Base-by-base conservation (phyloP, 192 early-diverging fungal genomes). In the Radiomyces spectabilis region DNA sequence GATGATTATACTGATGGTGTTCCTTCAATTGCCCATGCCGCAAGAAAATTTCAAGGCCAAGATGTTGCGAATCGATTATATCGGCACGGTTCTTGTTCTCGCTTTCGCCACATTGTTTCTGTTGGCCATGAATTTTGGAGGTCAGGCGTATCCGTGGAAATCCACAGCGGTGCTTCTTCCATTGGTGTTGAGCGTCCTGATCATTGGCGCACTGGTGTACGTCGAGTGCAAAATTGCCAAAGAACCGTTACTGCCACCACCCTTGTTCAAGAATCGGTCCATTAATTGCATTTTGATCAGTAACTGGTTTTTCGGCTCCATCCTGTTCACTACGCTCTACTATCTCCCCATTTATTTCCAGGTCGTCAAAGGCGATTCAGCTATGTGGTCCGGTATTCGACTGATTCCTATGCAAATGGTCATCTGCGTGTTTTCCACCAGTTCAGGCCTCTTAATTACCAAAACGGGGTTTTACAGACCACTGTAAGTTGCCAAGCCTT, bases 61-160 rank as follows among this genome's bases (percentile, higher is more conserved):
- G 53, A 27, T 86, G 4, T 57, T 70, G 30, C 54, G 74, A 18
- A 66, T 88, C 38, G 86, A 86, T 61, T 82, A 71, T 47, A n/a
- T n/a, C n/a, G n/a, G n/a, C n/a, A 71, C 58, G 5, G 3, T 57
- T 55, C 59, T 78, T 26, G 65, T 80, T 2, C 44, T 75, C 5
- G 69, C 71, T 7, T 55, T 80, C 30, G 63, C 76, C 6, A 63
- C 72, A 26, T 55, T 91, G 24, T 71, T 82, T 13, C 60, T 85
- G 26, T 73, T 89, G 1, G 61, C 89, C 19, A 72, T 85, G 43
- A 76, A 83, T 27, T 86, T 78, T 73, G 84, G 84, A 35, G 84
- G 84, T 10, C 63, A 70, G 2, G 72, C 65, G 26, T 75, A 75
- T 53, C 61, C 64, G 4, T 86, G 84, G 84, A 51, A 67, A 26